phyloP scores from a whole-genome alignment of 148 eudicot genomes.

The Cornus kousa region DNA sequence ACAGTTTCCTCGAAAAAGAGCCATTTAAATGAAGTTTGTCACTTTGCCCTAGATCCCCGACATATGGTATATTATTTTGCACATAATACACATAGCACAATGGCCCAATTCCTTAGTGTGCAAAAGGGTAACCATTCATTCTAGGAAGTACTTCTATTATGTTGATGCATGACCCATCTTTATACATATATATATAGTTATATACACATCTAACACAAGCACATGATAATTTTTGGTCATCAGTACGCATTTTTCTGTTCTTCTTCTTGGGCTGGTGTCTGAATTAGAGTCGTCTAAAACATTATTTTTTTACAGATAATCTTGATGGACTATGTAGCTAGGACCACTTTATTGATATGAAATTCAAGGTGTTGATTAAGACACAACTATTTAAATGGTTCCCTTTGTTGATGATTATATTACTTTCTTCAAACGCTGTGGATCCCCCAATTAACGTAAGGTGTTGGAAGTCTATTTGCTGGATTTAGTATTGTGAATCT shows the following conservation, averaged over 20 bases:
- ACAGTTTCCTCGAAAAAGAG: neutral
- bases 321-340: neutral
- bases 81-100: neutral
- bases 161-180: neutral
- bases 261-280: slow-evolving; percentile 10
- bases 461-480: slow-evolving; percentile 7
- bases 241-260: neutral
- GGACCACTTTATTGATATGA: slow-evolving; percentile 10
- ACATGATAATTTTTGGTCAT: neutral
- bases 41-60: neutral
- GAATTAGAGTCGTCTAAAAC: neutral
- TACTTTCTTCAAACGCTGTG: neutral
- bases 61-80: neutral
- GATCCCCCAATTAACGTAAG: slow-evolving; percentile 12
- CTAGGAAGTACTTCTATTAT: neutral
- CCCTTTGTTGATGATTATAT: neutral
- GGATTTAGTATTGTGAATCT: neutral
- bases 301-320: no score
- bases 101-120: neutral
- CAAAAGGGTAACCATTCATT: neutral
- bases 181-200: no score
- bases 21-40: neutral
- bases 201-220: neutral
- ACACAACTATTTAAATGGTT: neutral
- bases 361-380: neutral